A percentile compares a stretch with the other conserved stretches of the same genome.
Evolutionary conservation across 2,329 filamentous ascomycete species (phyloP).

Genomic region (Phialophora macrospora): DNA sequence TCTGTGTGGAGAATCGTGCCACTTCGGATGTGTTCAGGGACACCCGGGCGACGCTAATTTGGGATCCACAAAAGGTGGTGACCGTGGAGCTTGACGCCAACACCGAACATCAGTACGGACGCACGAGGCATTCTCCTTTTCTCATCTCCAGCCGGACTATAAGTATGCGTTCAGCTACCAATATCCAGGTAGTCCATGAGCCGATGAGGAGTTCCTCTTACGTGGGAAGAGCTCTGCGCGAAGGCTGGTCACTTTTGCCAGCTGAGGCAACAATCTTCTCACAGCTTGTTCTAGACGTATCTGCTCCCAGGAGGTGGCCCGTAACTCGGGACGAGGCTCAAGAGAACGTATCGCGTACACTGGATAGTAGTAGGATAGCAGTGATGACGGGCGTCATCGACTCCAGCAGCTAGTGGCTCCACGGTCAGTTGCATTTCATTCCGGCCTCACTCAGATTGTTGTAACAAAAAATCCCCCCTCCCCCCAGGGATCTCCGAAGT

Average conservation of each 20-base stretch:
- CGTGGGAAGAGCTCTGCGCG: neutral
- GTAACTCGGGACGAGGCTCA: neutral
- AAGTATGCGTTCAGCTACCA: neutral
- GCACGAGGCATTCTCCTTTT: neutral
- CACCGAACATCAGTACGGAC: neutral
- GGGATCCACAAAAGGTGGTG: neutral
- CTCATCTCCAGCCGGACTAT: neutral
- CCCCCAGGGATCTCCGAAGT: neutral
- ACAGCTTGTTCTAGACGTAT: neutral
- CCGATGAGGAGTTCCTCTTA: neutral
- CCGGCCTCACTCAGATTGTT: neutral
- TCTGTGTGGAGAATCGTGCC: conserved; percentile 20
- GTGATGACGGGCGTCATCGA: neutral
- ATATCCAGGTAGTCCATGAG: neutral
- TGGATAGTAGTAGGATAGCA: neutral
- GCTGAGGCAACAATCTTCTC: neutral
- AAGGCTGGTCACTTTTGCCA: neutral
- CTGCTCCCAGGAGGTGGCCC: neutral
- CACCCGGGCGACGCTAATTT: neutral
- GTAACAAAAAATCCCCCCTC: neutral
- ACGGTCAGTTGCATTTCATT: neutral
- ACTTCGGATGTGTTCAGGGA: conserved; percentile 20
- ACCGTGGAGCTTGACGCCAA: neutral
- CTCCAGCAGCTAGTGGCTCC: neutral
- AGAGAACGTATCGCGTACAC: neutral